phyloP scores from a whole-genome alignment of 345 rosid species.

The Gossypium rotundifolium region DNA sequence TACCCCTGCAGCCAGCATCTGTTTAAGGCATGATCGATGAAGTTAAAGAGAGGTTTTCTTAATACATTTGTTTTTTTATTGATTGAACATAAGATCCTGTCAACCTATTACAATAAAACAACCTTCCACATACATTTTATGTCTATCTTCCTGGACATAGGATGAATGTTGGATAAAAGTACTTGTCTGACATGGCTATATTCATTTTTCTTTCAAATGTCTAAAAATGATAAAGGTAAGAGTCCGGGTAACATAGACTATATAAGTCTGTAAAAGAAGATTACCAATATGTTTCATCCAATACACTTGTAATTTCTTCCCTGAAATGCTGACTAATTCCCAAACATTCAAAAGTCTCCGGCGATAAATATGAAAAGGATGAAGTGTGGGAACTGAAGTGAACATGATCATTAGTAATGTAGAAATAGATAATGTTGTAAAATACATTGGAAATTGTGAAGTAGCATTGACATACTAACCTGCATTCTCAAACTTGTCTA shows the following conservation, averaged over 20 bases:
- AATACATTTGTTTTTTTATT: background rate
- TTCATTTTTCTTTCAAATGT: background rate
- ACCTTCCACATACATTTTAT: background rate
- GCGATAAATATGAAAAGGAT: constrained; percentile 48
- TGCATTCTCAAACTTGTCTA: constrained; percentile 62
- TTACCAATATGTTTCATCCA: constrained; percentile 71
- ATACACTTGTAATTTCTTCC: constrained; percentile 40
- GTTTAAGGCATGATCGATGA: constrained; percentile 19
- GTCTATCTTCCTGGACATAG: background rate
- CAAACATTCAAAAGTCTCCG: constrained; percentile 59
- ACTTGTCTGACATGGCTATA: background rate
- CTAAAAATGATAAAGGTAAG: background rate
- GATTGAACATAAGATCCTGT: background rate
- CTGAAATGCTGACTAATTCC: constrained; percentile 60
- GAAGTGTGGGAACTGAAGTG: constrained; percentile 67
- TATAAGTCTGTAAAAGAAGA: background rate
- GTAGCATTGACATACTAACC: constrained; percentile 25
- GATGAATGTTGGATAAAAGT: background rate
- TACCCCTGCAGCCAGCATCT: constrained; percentile 75
- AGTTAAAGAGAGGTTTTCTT: background rate
- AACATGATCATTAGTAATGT: constrained; percentile 13
- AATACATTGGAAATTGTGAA: background rate
- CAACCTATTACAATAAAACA: background rate
- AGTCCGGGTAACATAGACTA: background rate
- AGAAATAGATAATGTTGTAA: background rate